Base-by-base conservation (phyloP, 2,329 filamentous ascomycete genomes). In the Colletotrichum tabaci region DNA sequence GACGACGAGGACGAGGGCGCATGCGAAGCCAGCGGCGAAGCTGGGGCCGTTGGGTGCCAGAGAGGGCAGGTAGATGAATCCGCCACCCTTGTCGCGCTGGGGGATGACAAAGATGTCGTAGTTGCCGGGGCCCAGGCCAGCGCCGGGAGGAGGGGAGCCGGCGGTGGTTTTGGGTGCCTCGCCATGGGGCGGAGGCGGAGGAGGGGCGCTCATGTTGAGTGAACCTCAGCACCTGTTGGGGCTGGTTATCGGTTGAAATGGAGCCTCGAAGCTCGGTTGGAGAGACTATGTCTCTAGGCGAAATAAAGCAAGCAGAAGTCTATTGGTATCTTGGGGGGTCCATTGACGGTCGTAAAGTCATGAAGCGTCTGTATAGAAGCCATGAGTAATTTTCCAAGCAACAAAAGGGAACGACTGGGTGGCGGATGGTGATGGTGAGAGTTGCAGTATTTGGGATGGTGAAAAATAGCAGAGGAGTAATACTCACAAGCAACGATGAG, bases 61-160 rank as follows among this genome's bases (percentile, higher is more conserved):
- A 0, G 95, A 98, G 0, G 96, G 96, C n/a, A 98, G 89, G 81
- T 98, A 98, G 38, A 98, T 86, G 82, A 98, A 98, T 44, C 96
- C 96, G 0, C 91, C 90, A 64, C 96, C 96, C 8, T 95, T 89
- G 13, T 95, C 96, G 81, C 98, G 95, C 57, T 95, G 94, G 9
- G 96, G 96, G 78, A 98, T 95, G 80, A 98, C 93, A 84, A 98
- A 98, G 79, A 98, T 97, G 85, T 98, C 96, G 83, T 98, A 98
- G 80, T 96, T 97, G 66, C 96, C 95, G 1, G 93, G 88, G 3
- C 96, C 96, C 58, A 98, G 86, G 67, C 93, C 92, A 26, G 85
- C 81, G 49, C 90, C 87, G 26, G 68, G 68, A 60, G 68, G 68
- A 15, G 68, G 68, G 62, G 90, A 87, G 18, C 86, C 82, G 47